Conservation (phyloP, 1,284 basidiomycete species). For the Ceratobasidium sp. region DNA sequence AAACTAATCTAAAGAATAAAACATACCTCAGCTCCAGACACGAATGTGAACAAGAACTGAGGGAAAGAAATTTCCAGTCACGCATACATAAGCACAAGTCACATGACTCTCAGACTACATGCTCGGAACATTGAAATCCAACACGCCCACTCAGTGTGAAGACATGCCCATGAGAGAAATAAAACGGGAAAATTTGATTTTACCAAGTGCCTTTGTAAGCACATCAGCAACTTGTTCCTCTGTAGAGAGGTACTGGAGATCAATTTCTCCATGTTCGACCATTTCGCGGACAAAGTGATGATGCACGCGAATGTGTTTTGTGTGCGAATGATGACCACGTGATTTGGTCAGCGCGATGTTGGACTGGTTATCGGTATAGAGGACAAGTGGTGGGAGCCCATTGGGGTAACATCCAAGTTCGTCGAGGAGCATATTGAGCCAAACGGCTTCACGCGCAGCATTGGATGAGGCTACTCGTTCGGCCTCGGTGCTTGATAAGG, state of each 20-base stretch:
- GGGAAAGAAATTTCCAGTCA: too few species aligned
- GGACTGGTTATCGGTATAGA: constrained; percentile 46
- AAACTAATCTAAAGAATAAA: not conserved
- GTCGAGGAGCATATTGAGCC: not conserved
- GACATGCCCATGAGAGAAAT: not conserved
- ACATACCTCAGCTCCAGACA: too few species aligned
- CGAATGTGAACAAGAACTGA: too few species aligned
- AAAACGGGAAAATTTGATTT: not conserved
- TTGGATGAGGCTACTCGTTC: not conserved
- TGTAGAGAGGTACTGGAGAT: not conserved
- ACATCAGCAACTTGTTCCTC: constrained; percentile 8
- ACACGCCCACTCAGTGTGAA: too few species aligned
- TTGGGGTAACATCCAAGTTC: not conserved
- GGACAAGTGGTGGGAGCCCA: not conserved
- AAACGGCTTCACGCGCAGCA: not conserved
- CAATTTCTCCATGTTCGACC: constrained; percentile 44
- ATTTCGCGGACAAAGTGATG: constrained; percentile 47
- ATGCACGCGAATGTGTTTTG: constrained; percentile 49
- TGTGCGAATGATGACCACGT: constrained; percentile 42
- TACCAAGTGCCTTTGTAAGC: constrained; percentile 5
- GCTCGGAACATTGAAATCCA: too few species aligned
- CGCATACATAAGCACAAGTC: too few species aligned
- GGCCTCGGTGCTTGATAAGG: not conserved
- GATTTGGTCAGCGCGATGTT: constrained; percentile 45
- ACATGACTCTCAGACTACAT: too few species aligned